Evolutionary conservation across 208 protist species (phyloP).

Genomic region (Zelonia costaricensis): DNA sequence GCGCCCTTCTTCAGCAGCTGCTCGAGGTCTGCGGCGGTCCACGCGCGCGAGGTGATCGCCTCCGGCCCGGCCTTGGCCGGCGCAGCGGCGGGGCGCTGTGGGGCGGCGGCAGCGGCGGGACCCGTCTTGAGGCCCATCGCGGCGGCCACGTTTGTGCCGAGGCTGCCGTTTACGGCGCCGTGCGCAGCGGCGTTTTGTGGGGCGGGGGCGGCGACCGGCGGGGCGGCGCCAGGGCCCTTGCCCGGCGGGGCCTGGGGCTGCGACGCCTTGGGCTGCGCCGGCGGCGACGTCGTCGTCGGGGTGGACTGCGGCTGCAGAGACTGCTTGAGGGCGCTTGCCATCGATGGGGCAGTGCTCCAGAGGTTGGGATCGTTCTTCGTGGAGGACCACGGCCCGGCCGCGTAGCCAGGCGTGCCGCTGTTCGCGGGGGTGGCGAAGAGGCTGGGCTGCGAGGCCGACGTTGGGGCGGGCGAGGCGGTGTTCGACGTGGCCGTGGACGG

Average conservation of each 20-base stretch:
- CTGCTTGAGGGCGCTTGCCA: slow-evolving; percentile 33
- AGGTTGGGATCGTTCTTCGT: slow-evolving; percentile 35
- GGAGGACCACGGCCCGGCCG: slow-evolving; percentile 21
- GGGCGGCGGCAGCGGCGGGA: not conserved
- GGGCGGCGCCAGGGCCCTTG: not conserved
- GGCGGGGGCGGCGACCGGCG: not conserved
- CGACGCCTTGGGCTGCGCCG: not conserved
- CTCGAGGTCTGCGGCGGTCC: slow-evolving; percentile 68
- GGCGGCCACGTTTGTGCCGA: slow-evolving; percentile 1
- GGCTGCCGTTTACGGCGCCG: slow-evolving; percentile 1
- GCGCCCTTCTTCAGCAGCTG: slow-evolving; percentile 38
- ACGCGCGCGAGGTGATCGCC: slow-evolving; percentile 18
- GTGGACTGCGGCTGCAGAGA: slow-evolving; percentile 24
- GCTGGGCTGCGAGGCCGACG: slow-evolving; percentile 6
- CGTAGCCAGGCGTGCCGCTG: slow-evolving; percentile 21
- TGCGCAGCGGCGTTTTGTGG: not conserved
- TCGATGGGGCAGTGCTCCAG: slow-evolving; percentile 29
- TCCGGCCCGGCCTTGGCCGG: not conserved
- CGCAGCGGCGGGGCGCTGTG: slow-evolving; percentile 1
- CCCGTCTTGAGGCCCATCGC: slow-evolving; percentile 17
- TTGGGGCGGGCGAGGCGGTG: not conserved
- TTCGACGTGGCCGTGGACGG: not conserved
- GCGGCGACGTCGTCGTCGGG: not conserved
- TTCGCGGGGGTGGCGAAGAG: slow-evolving; percentile 20
- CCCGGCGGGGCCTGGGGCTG: not conserved